phyloP scores from a whole-genome alignment of 2,329 filamentous ascomycete species.

The Calonectria honghensis region DNA sequence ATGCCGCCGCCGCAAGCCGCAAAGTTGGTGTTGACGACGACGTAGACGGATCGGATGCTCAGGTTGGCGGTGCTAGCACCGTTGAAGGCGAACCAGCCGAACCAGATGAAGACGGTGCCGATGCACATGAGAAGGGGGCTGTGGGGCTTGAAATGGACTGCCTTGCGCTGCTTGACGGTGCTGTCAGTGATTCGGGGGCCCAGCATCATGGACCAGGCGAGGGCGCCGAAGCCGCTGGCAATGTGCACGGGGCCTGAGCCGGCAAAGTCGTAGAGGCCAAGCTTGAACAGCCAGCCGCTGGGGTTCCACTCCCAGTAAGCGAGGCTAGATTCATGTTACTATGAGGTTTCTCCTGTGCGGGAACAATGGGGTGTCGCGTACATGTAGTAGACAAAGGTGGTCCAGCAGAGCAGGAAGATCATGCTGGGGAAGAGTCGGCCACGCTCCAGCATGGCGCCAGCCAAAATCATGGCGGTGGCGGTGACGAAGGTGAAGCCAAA shows the following conservation, averaged over 20 bases:
- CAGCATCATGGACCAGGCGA: conserved; percentile 78
- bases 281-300: conserved; percentile 79
- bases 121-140: conserved; percentile 79
- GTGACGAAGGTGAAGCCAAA: conserved; percentile 63
- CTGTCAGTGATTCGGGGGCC: conserved; percentile 68
- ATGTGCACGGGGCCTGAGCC: conserved; percentile 80
- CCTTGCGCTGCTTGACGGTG: conserved; percentile 43
- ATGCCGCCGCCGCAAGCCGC: conserved; percentile 73
- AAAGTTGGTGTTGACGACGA: conserved; percentile 75
- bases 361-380: conserved; percentile 12
- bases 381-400: conserved; percentile 77
- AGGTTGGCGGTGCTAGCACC: conserved; percentile 71
- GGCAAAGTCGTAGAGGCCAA: conserved; percentile 76
- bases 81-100: conserved; percentile 75
- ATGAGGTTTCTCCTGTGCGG: too few relatives aligned
- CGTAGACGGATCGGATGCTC: conserved; percentile 71
- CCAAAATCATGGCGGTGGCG: conserved; percentile 63
- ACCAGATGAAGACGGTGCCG: conserved; percentile 80
- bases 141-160: conserved; percentile 70
- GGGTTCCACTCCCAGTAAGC: conserved; percentile 81
- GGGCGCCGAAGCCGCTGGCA: conserved; percentile 76
- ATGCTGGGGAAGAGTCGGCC: conserved; percentile 68
- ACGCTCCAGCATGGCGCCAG: conserved; percentile 62
- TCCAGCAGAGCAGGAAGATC: conserved; percentile 78
- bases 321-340: conserved; percentile 57